These are phyloP conservation scores for Colletotrichum sp. DNA, from an alignment of 2,329 filamentous ascomycete genomes.

Conservation along the genomic window DNA sequence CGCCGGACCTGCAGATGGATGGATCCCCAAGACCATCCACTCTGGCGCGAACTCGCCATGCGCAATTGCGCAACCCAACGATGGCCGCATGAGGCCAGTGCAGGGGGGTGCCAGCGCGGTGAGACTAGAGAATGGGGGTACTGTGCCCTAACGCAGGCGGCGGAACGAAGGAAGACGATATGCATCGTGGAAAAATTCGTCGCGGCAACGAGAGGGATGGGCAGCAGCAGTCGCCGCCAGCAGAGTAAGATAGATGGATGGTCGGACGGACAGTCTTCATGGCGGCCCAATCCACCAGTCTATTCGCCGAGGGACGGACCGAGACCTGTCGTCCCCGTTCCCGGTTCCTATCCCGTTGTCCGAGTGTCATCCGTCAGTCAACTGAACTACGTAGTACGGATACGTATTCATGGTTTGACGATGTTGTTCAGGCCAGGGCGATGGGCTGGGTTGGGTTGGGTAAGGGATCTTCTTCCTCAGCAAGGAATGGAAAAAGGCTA, in stretches of 20 bases:
- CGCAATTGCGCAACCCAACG: slow-evolving; percentile 13
- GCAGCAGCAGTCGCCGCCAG: not conserved
- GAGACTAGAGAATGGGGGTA: not conserved
- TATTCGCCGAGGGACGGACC: not conserved
- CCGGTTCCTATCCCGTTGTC: not conserved
- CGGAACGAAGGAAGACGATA: not conserved
- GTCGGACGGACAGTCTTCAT: not conserved
- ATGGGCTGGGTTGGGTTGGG: not conserved
- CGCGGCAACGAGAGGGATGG: not conserved
- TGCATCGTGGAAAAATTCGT: not conserved
- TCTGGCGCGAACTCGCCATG: slow-evolving; percentile 2
- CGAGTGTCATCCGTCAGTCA: not conserved
- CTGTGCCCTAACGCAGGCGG: slow-evolving; percentile 5
- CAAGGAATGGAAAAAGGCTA: slow-evolving; percentile 13
- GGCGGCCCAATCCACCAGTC: not conserved
- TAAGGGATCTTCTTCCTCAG: not conserved
- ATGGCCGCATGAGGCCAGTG: slow-evolving; percentile 3
- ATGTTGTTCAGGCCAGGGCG: not conserved
- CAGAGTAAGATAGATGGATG: not conserved
- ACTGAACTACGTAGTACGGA: not conserved
- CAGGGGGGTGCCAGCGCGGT: not conserved
- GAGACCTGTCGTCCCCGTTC: not conserved
- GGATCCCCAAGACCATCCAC: not conserved
- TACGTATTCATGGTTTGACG: not conserved
- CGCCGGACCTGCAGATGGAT: slow-evolving; percentile 19